Evolutionary conservation across 345 rosid genomes (phyloP), one percentile per base, ranked within the genome.

Genomic region (Zanthoxylum bungeanum): DNA sequence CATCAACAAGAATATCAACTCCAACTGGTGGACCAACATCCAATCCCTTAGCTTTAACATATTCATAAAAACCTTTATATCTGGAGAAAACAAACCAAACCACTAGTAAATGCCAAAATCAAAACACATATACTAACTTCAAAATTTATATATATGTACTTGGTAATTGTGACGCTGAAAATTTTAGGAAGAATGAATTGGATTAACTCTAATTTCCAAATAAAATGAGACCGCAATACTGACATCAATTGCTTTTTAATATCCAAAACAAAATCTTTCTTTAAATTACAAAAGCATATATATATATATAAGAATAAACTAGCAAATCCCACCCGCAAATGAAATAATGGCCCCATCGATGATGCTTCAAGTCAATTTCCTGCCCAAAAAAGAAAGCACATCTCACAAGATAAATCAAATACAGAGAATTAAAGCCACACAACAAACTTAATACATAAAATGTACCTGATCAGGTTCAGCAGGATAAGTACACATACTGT

Each of bases 321-420:
- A 14, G 19, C 19, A 44, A 44, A 19, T 50, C 93, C 85, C 62
- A 93, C 99, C 89, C 99, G 56, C 99, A 95, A 36, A 95, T 73
- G 77, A 95, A 95, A 79, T 95, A 95, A 66, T 92, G 97, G 37
- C 98, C 98, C 97, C 99, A 93, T 84, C 58, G 87, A 73, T 89
- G 97, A 79, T 91, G 84, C 85, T 89, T 78, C 88, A 96, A 81
- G 83, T 96, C 98, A 67, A 96, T 77, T 70, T 80, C 94, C 99
- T 95, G 90, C 76, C 82, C 33, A 33, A 50, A 42, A 16, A 12
- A 34, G 4, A 14, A 4, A 14, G 47, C 47, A 68, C 24, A 39
- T 28, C 31, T 51, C 40, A 24, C 39, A 24, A 64, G 16, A 24
- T 17, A 63, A 9, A 8, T 9, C 69, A 31, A 49, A 17, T 1